These are phyloP conservation scores for Albophoma yamanashiensis DNA, from an alignment of 2,329 filamentous ascomycete species.

Conservation along the genomic window DNA sequence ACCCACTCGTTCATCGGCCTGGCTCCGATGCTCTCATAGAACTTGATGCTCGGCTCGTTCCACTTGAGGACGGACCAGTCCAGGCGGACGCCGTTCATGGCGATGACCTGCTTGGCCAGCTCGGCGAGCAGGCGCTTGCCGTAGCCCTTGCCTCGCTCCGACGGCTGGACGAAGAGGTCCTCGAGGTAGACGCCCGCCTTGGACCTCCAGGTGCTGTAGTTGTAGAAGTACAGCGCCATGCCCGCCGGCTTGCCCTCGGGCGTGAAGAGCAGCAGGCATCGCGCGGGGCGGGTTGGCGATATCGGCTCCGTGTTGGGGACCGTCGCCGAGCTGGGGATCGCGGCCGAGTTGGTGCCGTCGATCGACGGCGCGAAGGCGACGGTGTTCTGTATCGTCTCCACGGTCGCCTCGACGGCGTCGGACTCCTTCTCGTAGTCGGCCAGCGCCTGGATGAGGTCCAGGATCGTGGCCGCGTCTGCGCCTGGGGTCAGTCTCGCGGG, in stretches of 20 bases:
- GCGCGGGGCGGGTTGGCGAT: conserved; percentile 51
- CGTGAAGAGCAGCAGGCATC: conserved; percentile 59
- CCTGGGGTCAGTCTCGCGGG: conserved; percentile 4
- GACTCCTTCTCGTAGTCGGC: conserved; percentile 79
- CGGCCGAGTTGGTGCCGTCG: conserved; percentile 25
- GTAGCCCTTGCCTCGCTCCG: conserved; percentile 65
- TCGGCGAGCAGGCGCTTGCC: conserved; percentile 64
- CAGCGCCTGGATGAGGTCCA: conserved; percentile 72
- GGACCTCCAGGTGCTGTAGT: conserved; percentile 90
- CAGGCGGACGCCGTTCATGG: conserved; percentile 61
- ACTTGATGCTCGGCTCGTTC: conserved; percentile 84
- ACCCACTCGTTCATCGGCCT: conserved; percentile 61
- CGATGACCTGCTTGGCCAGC: conserved; percentile 68
- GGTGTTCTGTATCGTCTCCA: conserved; percentile 59
- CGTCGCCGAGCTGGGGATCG: conserved; percentile 29
- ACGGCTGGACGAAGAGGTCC: conserved; percentile 72
- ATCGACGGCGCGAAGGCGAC: conserved; percentile 62
- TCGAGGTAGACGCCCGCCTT: conserved; percentile 85
- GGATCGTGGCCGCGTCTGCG: conserved; percentile 71
- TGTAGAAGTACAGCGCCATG: conserved; percentile 90
- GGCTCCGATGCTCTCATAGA: conserved; percentile 68
- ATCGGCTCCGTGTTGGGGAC: conserved; percentile 41
- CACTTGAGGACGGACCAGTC: conserved; percentile 91
- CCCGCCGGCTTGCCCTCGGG: conserved; percentile 44
- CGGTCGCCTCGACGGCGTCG: conserved; percentile 66